These are phyloP conservation scores for Flammula alnicola DNA, from an alignment of 1,284 basidiomycete species.

Conservation along the genomic window DNA sequence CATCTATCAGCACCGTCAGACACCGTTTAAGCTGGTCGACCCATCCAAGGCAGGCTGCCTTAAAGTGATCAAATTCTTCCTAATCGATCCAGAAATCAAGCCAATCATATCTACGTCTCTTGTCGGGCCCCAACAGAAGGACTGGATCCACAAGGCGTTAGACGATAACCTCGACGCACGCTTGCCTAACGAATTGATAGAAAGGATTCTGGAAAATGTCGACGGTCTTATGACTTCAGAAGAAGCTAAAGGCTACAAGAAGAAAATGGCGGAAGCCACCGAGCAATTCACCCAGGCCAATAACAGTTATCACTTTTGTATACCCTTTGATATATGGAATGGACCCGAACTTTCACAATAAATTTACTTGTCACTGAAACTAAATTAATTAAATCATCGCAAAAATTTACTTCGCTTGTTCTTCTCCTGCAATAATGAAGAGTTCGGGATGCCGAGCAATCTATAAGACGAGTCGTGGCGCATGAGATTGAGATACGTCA, in stretches of 20 bases:
- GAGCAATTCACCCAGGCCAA: constrained; percentile 42
- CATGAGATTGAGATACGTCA: too few species aligned
- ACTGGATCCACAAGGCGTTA: constrained; percentile 45
- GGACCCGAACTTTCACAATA: constrained; percentile 29
- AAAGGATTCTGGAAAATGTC: constrained; percentile 41
- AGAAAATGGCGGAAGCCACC: constrained; percentile 38
- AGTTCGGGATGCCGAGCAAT: constrained; percentile 37
- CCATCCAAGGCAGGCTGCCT: constrained; percentile 40
- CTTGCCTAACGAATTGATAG: constrained; percentile 49
- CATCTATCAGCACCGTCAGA: constrained; percentile 51
- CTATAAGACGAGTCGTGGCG: too few species aligned
- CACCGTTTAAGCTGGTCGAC: constrained; percentile 41
- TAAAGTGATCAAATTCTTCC: constrained; percentile 43
- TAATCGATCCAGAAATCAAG: constrained; percentile 53
- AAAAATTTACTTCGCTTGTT: constrained; percentile 11
- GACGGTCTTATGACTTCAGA: constrained; percentile 43
- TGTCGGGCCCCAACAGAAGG: constrained; percentile 51
- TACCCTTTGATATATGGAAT: constrained; percentile 53
- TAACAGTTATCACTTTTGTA: constrained; percentile 50
- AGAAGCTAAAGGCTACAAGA: constrained; percentile 41
- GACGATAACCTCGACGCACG: constrained; percentile 36
- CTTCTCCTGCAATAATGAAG: constrained; percentile 26
- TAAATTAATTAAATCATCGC: not conserved
- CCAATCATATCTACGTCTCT: constrained; percentile 43
- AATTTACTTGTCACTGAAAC: constrained; percentile 1